phyloP scores from a whole-genome alignment of 176 grass and related monocot species.

The Avena atlantica region DNA sequence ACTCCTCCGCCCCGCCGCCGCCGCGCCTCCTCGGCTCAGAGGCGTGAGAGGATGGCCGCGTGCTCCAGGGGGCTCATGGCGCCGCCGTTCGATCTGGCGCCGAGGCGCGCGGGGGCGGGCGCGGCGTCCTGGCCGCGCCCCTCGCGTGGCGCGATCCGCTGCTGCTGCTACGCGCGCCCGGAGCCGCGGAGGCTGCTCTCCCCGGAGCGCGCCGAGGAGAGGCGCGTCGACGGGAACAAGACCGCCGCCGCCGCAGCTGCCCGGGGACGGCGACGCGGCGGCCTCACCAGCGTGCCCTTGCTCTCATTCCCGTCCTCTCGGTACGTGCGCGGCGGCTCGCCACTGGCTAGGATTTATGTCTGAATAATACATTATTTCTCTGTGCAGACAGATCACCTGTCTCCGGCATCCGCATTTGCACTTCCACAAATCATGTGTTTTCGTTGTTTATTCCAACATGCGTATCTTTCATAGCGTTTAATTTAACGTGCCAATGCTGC shows the following conservation, averaged over 20 bases:
- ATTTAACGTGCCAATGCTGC: constrained; percentile 30
- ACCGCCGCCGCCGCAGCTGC: constrained; percentile 31
- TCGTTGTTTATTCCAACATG: constrained; percentile 38
- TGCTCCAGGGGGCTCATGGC: constrained; percentile 64
- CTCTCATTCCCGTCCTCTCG: constrained; percentile 65
- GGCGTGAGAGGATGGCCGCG: constrained; percentile 63
- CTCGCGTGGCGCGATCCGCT: constrained; percentile 32
- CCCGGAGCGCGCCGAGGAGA: constrained; percentile 55
- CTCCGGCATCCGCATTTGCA: constrained; percentile 10
- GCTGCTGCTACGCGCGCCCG: constrained; percentile 44
- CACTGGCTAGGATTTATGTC: constrained; percentile 14
- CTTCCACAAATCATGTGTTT: neutral
- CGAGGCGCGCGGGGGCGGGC: neutral
- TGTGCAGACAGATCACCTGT: neutral
- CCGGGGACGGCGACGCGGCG: constrained; percentile 40
- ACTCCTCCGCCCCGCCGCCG: neutral
- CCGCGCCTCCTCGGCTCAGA: neutral
- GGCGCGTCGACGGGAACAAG: constrained; percentile 58
- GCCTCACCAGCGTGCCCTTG: constrained; percentile 42
- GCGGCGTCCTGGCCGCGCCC: constrained; percentile 19
- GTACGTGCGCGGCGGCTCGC: constrained; percentile 44
- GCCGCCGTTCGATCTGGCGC: constrained; percentile 59
- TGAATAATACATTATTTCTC: neutral
- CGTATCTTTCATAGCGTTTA: neutral
- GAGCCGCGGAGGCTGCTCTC: constrained; percentile 49